Evolutionary conservation across 140 eudicot species (phyloP).

Genomic region (Senecio squalidus): DNA sequence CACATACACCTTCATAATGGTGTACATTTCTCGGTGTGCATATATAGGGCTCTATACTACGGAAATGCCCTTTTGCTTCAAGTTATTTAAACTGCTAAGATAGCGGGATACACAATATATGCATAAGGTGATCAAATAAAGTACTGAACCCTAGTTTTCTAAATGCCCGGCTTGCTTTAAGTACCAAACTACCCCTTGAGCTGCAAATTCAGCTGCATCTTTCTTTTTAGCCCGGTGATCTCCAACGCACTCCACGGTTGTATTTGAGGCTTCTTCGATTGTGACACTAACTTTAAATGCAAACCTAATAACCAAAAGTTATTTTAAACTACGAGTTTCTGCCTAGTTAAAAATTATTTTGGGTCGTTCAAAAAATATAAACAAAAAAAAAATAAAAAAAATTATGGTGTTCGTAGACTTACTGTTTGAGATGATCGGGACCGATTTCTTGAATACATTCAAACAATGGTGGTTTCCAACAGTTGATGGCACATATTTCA

Average conservation of each 20-base stretch:
- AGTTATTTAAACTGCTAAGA: neutral
- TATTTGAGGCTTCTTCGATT: conserved; percentile 38
- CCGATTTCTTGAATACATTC: conserved; percentile 72
- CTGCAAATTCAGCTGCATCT: conserved; percentile 77
- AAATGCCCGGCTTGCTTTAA: conserved; percentile 43
- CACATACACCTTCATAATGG: conserved; percentile 9
- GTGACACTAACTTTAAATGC: conserved; percentile 51
- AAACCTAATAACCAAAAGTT: conserved; percentile 41
- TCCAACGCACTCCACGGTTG: conserved; percentile 47
- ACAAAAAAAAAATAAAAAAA: neutral
- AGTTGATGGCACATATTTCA: conserved; percentile 72
- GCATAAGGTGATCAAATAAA: neutral
- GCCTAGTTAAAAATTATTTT: neutral
- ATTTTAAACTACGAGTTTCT: too few relatives aligned
- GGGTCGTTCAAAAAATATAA: too few relatives aligned
- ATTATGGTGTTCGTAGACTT: conserved; percentile 24
- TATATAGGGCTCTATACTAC: conserved; percentile 18
- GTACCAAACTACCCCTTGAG: conserved; percentile 79
- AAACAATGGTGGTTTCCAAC: conserved; percentile 71
- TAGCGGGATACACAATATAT: neutral
- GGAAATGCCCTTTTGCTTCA: conserved; percentile 9
- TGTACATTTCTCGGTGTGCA: neutral
- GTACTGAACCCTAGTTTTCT: conserved; percentile 13
- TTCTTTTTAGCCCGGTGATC: conserved; percentile 55
- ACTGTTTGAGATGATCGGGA: conserved; percentile 78